Conservation (phyloP, 2,329 filamentous ascomycete species). For the Aureobasidium uvarum region DNA sequence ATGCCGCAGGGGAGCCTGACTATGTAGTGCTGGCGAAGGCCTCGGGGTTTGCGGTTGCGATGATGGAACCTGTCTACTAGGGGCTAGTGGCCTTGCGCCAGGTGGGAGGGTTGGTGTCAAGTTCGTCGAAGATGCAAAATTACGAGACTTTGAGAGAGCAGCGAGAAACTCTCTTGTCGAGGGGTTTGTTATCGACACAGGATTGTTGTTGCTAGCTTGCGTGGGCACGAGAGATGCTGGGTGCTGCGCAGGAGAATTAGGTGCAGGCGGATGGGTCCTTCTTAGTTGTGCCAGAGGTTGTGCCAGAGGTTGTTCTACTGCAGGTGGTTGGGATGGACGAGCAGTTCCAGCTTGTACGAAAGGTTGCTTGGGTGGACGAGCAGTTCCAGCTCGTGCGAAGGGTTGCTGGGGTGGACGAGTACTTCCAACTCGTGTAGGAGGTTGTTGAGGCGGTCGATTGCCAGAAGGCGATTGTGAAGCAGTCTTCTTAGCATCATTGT, state of each 20-base stretch:
- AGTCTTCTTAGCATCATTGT: not conserved
- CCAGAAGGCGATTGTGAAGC: not conserved
- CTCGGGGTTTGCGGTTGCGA: not conserved
- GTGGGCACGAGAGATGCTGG: not conserved
- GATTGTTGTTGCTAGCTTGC: not conserved
- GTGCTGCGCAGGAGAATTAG: not conserved
- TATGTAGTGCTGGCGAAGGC: not conserved
- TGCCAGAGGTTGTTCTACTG: not conserved
- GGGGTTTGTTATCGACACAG: constrained; percentile 1
- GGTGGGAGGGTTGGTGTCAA: not conserved
- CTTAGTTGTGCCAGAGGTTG: not conserved
- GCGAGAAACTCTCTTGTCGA: not conserved
- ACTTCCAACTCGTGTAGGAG: no score
- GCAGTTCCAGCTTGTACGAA: no score
- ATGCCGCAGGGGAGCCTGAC: no score
- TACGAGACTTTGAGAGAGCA: not conserved
- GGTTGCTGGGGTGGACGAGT: not conserved
- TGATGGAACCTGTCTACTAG: not conserved
- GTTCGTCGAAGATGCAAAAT: not conserved
- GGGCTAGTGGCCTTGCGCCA: not conserved
- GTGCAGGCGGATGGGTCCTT: not conserved
- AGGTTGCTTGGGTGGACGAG: not conserved
- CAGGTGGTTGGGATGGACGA: not conserved
- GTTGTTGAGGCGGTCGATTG: not conserved
- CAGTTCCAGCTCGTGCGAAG: no score